Evolutionary conservation across 2,329 filamentous ascomycete species (phyloP), one percentile per base, ranked within the genome.

Genomic region (Fusarium pininemorale): DNA sequence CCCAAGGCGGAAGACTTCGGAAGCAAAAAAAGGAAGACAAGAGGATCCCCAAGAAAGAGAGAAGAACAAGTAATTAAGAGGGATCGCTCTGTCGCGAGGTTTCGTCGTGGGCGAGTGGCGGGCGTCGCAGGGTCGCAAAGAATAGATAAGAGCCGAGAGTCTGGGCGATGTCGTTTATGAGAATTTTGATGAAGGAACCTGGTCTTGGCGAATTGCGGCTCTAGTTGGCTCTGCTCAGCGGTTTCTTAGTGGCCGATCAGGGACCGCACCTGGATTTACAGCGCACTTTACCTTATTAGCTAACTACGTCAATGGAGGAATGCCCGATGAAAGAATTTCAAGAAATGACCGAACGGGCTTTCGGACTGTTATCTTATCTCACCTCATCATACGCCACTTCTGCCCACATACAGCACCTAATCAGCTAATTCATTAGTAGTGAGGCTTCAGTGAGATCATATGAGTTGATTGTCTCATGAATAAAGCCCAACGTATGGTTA

Each of bases 141-240:
- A 53, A n/a, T 18, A 72, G 51, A 75, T 51, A 69, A 58, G 55
- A 70, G 51, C 32, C 42, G 56, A 59, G 55, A 69, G 65, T 42
- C 66, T 69, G 50, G 63, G 44, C 51, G 55, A 61, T 60, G 64
- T 74, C 72, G 68, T 41, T 71, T 73, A 60, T 73, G 67, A 75
- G 69, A 75, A 73, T 73, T 74, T 74, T 75, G 72, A 73, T 51
- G 58, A 47, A 50, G 55, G 41, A 37, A 48, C 55, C 54, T 24
- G 45, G 58, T 47, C 50, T 63, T 69, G 44, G 45, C 67, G 59
- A 64, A 74, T 74, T 72, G 68, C 71, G 72, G 68, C 68, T 74
- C 62, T 74, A 68, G 66, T 32, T 63, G 70, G 32, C 57, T 62
- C 56, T 51, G 55, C 41, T 59, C 61, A 72, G 67, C 39, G 72